Conservation (phyloP, 768 basidiomycete genomes). For the Rhizopogon vinicolor region DNA sequence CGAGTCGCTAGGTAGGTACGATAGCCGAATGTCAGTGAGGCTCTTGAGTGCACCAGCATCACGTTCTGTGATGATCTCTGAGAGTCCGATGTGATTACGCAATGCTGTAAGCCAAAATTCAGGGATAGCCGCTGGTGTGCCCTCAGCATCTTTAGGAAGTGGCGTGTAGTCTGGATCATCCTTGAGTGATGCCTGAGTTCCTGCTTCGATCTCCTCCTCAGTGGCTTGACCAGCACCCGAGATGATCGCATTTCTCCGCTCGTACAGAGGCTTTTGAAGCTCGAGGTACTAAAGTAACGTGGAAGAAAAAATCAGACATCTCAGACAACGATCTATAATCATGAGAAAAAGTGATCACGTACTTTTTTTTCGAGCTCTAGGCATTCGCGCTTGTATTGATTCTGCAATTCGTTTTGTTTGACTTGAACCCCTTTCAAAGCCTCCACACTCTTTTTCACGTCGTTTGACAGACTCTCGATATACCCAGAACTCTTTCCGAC, state of each 20-base stretch:
- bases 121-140: constrained; percentile 54
- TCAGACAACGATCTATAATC: constrained; percentile 9
- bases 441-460: constrained; percentile 81
- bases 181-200: constrained; percentile 66
- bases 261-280: constrained; percentile 80
- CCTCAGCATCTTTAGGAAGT: constrained; percentile 48
- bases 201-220: constrained; percentile 76
- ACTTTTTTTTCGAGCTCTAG: constrained; percentile 96
- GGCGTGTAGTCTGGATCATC: constrained; percentile 69
- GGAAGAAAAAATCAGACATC: constrained; percentile 5
- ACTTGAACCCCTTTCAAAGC: constrained; percentile 92
- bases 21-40: constrained; percentile 75
- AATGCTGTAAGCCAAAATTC: constrained; percentile 99
- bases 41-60: constrained; percentile 83
- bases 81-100: constrained; percentile 83
- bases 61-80: constrained; percentile 89
- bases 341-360: constrained; percentile 16
- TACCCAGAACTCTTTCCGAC: constrained; percentile 93
- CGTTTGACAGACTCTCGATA: constrained; percentile 80
- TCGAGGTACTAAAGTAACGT: constrained; percentile 54
- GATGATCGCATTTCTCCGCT: constrained; percentile 82
- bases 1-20: constrained; percentile 64
- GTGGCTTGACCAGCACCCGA: constrained; percentile 71
- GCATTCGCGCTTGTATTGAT: constrained; percentile 90
- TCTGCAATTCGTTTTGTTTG: constrained; percentile 87